Base-by-base conservation (phyloP, 2,329 filamentous ascomycete genomes). In the Tothia fuscella region DNA sequence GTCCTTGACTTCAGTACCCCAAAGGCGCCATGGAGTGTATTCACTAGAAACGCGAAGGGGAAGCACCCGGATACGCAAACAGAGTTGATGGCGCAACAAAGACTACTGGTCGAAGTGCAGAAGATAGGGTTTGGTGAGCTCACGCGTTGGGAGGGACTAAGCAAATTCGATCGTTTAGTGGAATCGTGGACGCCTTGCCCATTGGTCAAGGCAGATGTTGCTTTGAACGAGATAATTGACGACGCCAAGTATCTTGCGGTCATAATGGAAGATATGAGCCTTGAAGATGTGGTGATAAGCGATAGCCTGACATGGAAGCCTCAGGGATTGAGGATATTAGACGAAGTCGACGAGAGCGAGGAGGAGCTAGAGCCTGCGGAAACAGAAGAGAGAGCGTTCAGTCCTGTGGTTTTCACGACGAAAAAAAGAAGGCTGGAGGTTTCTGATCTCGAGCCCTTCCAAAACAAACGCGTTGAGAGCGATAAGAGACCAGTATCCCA, bases 121-220 rank as follows among this genome's bases (percentile, higher is more conserved):
- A 50, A 50, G n/a, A 53, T 55, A 26, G 48, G 58, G 19, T 44
- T 59, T 21, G 57, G 47, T 34, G 33, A 51, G 16, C 49, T 51
- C 26, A 46, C 44, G 9, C 53, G 51, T 4, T 74, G 70, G 69
- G 55, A 52, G 44, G 61, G 60, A 3, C 44, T 61, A 4, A 56
- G 57, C 4, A 58, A 56, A 35, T 46, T 65, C 4, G 60, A 69
- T 25, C 51, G 56, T 21, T 53, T 56, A 3, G 48, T 75, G 9
- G 6, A 9, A 6, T 55, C 49, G 3, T 75, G 70, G 70, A 54
- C 46, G 20, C 66, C 70, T 3, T 71, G 74, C 41, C 56, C 62
- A 3, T 52, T 53, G 3, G 57, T 61, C n/a, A 49, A 65, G 1
- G 59, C 52, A 3, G 57, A 58, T 5, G 45, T 63, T 10, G 56